Evolutionary conservation across 352 stramenopile genomes (phyloP).

Genomic region (Globisporangium solare): DNA sequence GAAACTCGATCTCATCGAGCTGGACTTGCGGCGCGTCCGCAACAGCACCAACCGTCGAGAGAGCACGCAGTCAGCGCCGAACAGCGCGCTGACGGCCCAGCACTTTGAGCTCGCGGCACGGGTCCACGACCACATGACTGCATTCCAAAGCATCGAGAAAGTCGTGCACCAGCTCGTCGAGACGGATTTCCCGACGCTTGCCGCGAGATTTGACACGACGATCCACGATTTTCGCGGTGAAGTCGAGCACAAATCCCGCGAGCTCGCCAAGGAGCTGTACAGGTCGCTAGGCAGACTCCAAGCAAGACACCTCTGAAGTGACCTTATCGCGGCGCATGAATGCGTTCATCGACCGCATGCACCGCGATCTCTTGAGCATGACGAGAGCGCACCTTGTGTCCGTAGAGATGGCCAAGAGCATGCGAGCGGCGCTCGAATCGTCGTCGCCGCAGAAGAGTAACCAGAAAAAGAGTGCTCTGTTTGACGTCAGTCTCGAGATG

Average conservation of each 20-base stretch:
- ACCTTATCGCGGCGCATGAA: conserved; percentile 25
- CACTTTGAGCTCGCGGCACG: conserved; percentile 30
- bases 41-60: conserved; percentile 29
- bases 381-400: conserved; percentile 41
- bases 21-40: conserved; percentile 48
- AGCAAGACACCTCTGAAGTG: conserved; percentile 14
- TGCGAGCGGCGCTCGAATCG: conserved; percentile 5
- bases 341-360: conserved; percentile 32
- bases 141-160: conserved; percentile 28
- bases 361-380: conserved; percentile 45
- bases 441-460: conserved; percentile 4
- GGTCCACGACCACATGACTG: conserved; percentile 21
- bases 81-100: conserved; percentile 20
- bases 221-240: conserved; percentile 39
- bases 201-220: conserved; percentile 32
- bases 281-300: conserved; percentile 29
- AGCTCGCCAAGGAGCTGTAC: conserved; percentile 30
- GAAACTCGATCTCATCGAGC: conserved; percentile 47
- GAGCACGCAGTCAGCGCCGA: conserved; percentile 21
- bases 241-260: conserved; percentile 35
- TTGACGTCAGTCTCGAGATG: conserved; percentile 39
- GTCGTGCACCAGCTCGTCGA: conserved; percentile 25
- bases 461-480: conserved; percentile 15
- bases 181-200: conserved; percentile 36
- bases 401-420: conserved; percentile 29